These are phyloP conservation scores for Diaporthe destruens DNA, from an alignment of 2,329 filamentous ascomycete genomes.

Conservation along the genomic window DNA sequence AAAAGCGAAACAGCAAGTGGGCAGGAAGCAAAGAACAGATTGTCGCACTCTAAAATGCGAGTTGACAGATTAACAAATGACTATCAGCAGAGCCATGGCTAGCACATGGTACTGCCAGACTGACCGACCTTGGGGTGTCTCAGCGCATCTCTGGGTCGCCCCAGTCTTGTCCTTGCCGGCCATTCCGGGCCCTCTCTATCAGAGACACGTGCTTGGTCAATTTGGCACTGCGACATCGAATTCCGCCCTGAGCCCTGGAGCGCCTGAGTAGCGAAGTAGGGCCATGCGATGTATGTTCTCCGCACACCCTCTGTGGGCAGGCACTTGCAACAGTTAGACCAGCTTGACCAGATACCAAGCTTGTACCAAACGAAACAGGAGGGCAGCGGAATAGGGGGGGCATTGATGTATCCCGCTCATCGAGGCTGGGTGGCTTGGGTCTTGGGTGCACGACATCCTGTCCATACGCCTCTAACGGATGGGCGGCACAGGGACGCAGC, in stretches of 20 bases:
- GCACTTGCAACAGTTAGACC: not conserved
- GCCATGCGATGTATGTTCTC: not conserved
- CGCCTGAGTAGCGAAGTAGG: not conserved
- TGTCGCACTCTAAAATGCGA: conserved; percentile 7
- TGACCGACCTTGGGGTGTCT: not conserved
- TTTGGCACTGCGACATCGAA: not conserved
- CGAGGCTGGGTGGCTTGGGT: not conserved
- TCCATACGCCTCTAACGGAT: conserved; percentile 25
- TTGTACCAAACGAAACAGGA: conserved; percentile 1
- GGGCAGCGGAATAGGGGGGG: conserved; percentile 14
- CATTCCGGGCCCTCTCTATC: conserved; percentile 5
- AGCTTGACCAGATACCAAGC: not conserved
- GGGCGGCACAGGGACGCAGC: conserved; percentile 3
- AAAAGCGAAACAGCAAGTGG: conserved; percentile 27
- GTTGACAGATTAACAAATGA: conserved; percentile 3
- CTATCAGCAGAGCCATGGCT: not conserved
- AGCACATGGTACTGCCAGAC: not conserved
- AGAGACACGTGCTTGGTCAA: not conserved
- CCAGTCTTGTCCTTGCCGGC: conserved; percentile 1
- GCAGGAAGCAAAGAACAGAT: conserved; percentile 16
- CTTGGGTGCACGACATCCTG: not conserved
- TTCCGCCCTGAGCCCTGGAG: not conserved
- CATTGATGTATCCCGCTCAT: conserved; percentile 24
- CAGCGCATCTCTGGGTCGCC: conserved; percentile 27
- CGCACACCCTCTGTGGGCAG: not conserved